These are phyloP conservation scores for Cystofilobasidium ferigula DNA, from an alignment of 768 basidiomycete species.

Conservation along the genomic window DNA sequence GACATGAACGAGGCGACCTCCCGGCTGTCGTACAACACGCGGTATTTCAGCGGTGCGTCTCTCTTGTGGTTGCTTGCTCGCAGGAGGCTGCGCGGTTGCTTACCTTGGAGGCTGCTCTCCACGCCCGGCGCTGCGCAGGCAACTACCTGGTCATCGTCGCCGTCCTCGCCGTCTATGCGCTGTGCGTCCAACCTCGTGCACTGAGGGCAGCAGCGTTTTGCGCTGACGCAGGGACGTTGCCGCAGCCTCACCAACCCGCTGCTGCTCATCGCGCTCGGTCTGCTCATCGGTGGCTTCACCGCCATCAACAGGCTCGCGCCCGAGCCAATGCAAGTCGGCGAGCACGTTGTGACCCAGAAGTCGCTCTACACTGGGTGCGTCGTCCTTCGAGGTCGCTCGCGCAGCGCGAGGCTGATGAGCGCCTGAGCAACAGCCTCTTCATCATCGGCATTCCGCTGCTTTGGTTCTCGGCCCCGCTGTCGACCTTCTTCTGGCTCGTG, in stretches of 20 bases:
- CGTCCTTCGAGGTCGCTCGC: not conserved
- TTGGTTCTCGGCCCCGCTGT: slow-evolving; percentile 47
- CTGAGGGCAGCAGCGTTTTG: not conserved
- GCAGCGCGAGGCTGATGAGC: not conserved
- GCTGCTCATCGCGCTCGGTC: slow-evolving; percentile 68
- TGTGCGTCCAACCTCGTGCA: slow-evolving; percentile 47
- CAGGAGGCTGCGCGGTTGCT: not conserved
- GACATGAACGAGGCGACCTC: slow-evolving; percentile 38
- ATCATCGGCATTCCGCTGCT: slow-evolving; percentile 83
- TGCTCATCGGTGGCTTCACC: slow-evolving; percentile 83
- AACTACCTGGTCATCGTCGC: slow-evolving; percentile 77
- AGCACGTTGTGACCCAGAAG: slow-evolving; percentile 75
- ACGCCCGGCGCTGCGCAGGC: not conserved
- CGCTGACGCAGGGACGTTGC: not conserved
- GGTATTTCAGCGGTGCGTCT: slow-evolving; percentile 43
- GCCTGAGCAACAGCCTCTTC: slow-evolving; percentile 48
- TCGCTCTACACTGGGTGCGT: slow-evolving; percentile 60
- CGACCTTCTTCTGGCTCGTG: slow-evolving; percentile 86
- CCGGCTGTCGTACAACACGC: slow-evolving; percentile 84
- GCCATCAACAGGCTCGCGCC: slow-evolving; percentile 78
- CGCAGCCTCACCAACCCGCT: slow-evolving; percentile 65
- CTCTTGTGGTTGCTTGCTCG: not conserved
- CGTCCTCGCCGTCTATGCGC: slow-evolving; percentile 68
- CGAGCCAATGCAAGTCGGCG: slow-evolving; percentile 73
- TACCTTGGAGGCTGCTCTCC: not conserved